Evolutionary conservation across 2,329 filamentous ascomycete species (phyloP).

Genomic region (Colletotrichum lini): DNA sequence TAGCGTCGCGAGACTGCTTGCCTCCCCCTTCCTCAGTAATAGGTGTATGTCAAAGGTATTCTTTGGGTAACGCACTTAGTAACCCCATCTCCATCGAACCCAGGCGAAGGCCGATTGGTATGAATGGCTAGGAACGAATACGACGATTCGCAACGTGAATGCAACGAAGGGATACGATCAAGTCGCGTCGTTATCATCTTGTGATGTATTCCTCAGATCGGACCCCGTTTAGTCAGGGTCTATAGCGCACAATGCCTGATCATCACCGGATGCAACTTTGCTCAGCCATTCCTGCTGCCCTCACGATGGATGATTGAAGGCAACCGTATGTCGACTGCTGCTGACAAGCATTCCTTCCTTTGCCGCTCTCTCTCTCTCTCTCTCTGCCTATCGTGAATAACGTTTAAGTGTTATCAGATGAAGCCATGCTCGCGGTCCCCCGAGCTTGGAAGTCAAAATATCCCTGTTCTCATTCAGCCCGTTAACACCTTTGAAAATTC

Average conservation of each 20-base stretch:
- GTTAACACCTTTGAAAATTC: conserved; percentile 5
- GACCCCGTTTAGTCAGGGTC: neutral
- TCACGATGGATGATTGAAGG: neutral
- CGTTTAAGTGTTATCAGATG: neutral
- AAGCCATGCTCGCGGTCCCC: neutral
- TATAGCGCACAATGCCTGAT: neutral
- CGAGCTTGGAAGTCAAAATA: conserved; percentile 9
- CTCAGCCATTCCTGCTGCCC: conserved; percentile 15
- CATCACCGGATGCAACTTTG: neutral
- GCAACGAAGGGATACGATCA: neutral
- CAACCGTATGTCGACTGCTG: neutral
- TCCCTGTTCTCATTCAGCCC: conserved; percentile 22
- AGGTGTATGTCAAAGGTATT: no score
- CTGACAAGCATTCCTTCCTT: neutral
- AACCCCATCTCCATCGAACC: neutral
- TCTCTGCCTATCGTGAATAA: neutral
- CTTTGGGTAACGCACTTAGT: no score
- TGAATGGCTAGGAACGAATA: neutral
- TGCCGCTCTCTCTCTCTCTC: neutral
- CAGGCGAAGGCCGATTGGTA: neutral
- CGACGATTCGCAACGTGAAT: neutral
- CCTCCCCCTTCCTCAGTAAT: no score
- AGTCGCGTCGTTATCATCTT: neutral
- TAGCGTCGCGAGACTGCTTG: neutral
- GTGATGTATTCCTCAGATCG: conserved; percentile 13